Evolutionary conservation across 345 rosid genomes (phyloP).

Genomic region (Rhodamnia rubescens): DNA sequence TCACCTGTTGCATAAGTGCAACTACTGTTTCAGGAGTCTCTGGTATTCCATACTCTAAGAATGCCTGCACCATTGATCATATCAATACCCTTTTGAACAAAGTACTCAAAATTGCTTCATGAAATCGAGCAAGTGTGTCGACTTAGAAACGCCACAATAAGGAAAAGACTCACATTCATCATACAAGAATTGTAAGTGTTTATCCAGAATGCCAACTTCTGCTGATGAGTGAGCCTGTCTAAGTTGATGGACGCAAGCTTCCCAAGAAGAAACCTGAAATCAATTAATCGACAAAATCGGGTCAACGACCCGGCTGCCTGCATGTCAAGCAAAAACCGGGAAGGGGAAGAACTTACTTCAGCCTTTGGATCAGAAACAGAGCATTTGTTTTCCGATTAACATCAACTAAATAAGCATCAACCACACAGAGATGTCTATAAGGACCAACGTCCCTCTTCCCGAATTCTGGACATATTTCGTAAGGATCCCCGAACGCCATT

Average conservation of each 20-base stretch:
- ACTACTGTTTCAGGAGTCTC: slow-evolving; percentile 71
- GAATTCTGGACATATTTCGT: slow-evolving; percentile 27
- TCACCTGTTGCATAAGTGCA: slow-evolving; percentile 83
- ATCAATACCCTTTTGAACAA: background rate
- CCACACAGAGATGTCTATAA: slow-evolving; percentile 40
- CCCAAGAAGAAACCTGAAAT: slow-evolving; percentile 49
- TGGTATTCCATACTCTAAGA: slow-evolving; percentile 75
- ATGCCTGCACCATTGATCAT: slow-evolving; percentile 30
- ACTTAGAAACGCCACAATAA: background rate
- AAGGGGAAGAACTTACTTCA: slow-evolving; percentile 39
- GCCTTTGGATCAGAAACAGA: slow-evolving; percentile 53
- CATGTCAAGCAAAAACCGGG: background rate
- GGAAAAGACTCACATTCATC: slow-evolving; percentile 55
- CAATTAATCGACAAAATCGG: background rate
- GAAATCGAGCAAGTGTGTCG: background rate
- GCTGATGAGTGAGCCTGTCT: slow-evolving; percentile 73
- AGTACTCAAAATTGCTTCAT: background rate
- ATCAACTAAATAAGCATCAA: slow-evolving; percentile 52
- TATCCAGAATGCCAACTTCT: slow-evolving; percentile 96
- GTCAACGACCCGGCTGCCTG: background rate
- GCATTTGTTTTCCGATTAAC: slow-evolving; percentile 41
- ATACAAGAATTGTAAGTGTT: slow-evolving; percentile 79
- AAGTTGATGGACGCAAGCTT: slow-evolving; percentile 64
- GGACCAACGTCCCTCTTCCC: slow-evolving; percentile 46
- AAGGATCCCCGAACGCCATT: slow-evolving; percentile 40